Evolutionary conservation across 1,139 yeast species (phyloP), one percentile per base, ranked within the genome.

Genomic region (Geotrichum europaeum): DNA sequence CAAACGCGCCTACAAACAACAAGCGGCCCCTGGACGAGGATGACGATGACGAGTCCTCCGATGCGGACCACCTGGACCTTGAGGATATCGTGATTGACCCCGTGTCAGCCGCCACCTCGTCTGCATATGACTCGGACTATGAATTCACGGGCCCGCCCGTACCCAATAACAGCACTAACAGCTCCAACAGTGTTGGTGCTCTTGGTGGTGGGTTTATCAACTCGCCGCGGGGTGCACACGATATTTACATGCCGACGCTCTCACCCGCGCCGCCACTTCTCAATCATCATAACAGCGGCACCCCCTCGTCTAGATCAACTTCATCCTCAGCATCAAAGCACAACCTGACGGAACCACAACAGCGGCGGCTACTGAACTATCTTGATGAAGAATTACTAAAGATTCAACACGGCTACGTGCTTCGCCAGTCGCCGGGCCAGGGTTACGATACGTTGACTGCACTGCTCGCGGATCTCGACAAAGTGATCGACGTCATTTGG

Each of bases 401-500:
- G 45, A 55, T 58, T 20, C 58, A 52, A 20, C 60, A 61, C 50
- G 47, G 67, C 15, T 61, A 49, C 67, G 22, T 59, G 28, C 18
- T 65, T 45, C 55, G 65, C 25, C 36, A 58, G 10, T 49, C 52
- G 18, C 58, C 59, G 1, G 53, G 62, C 18, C 61, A 62, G 49
- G 79, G 78, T 1, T 76, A 75, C 54, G 72, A 74, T 49, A 67
- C 77, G 1, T 71, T 85, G 55, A 67, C 66, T 4, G 76, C 78
- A 20, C 71, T 87, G 36, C 65, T 84, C 15, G 63, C 63, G 1
- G 87, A 84, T 49, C 67, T 86, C 49, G 74, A 78, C 51, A 72
- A 76, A 6, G 68, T 85, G 1, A 67, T 84, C 15, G 83, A 81
- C 59, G 71, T 86, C 30, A 72, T 86, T 1, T 86, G 89, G 90